These are phyloP conservation scores for Stentor coeruleus DNA, from an alignment of 73 alveolate species.

Conservation along the genomic window DNA sequence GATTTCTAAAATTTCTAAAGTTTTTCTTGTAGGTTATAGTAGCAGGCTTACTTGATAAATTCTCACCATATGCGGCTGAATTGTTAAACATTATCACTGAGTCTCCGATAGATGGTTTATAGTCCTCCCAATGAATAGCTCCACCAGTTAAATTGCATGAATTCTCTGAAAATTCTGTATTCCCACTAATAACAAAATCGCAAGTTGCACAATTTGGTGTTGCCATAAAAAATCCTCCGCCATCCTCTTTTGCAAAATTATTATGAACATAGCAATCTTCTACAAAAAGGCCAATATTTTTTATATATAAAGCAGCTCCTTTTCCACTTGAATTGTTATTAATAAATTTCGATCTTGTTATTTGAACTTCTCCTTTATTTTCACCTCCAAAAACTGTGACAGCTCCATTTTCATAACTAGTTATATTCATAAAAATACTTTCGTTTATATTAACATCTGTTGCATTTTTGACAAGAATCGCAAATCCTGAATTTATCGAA, in stretches of 20 bases:
- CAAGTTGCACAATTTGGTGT: neutral
- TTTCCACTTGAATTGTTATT: neutral
- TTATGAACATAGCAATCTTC: neutral
- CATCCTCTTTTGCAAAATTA: neutral
- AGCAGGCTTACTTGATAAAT: neutral
- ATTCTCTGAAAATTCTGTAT: neutral
- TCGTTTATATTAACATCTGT: neutral
- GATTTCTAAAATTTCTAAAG: no score
- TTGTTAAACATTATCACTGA: neutral
- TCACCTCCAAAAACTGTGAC: neutral
- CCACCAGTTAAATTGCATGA: neutral
- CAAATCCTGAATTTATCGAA: neutral
- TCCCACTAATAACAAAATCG: neutral
- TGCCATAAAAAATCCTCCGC: constrained; percentile 18
- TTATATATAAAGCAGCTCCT: neutral
- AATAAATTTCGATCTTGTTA: neutral
- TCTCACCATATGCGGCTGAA: neutral
- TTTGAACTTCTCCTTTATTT: neutral
- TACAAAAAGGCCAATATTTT: neutral
- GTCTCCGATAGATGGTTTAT: neutral
- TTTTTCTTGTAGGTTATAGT: no score
- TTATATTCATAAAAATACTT: no score
- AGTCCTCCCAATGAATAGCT: neutral
- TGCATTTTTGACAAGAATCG: no score
- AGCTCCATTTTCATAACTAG: neutral